A percentile compares a stretch with the other conserved stretches of the same genome.
These are phyloP conservation scores for Plasmodium billcollinsi DNA, from an alignment of 169 alveolate species.

Conservation along the genomic window DNA sequence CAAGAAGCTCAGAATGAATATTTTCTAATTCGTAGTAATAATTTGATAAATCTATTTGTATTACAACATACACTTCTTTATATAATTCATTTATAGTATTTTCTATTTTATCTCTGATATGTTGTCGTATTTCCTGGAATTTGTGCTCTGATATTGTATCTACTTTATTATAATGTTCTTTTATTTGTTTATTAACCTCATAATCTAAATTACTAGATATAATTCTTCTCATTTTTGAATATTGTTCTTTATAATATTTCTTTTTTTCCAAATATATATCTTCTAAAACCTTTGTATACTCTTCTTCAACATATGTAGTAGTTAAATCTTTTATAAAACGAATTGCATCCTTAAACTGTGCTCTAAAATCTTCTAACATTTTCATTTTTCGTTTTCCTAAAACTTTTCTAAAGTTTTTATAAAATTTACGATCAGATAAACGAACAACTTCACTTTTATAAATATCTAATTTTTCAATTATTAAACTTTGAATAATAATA, in stretches of 20 bases:
- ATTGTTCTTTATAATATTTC: constrained; percentile 10
- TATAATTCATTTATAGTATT: neutral
- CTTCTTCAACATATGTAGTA: constrained; percentile 22
- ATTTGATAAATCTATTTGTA: constrained; percentile 4
- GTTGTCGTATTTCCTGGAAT: constrained; percentile 21
- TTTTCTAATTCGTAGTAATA: neutral
- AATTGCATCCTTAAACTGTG: constrained; percentile 10
- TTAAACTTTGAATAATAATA: neutral
- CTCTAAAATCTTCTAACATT: constrained; percentile 23
- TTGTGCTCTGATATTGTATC: neutral
- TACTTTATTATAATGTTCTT: neutral
- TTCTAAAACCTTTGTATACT: constrained; percentile 8
- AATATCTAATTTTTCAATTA: neutral
- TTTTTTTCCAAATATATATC: constrained; percentile 15
- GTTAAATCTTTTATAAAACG: constrained; percentile 40
- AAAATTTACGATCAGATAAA: constrained; percentile 13
- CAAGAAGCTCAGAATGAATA: neutral
- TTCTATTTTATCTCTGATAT: constrained; percentile 1
- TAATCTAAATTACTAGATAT: constrained; percentile 24
- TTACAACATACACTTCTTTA: neutral
- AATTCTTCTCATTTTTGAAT: constrained; percentile 4
- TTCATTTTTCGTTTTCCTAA: constrained; percentile 13
- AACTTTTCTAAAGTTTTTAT: constrained; percentile 32
- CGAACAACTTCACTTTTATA: constrained; percentile 12
- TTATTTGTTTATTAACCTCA: neutral